These are phyloP conservation scores for Zoysia pacifica DNA, from an alignment of 176 grass and related monocot genomes.

Conservation along the genomic window DNA sequence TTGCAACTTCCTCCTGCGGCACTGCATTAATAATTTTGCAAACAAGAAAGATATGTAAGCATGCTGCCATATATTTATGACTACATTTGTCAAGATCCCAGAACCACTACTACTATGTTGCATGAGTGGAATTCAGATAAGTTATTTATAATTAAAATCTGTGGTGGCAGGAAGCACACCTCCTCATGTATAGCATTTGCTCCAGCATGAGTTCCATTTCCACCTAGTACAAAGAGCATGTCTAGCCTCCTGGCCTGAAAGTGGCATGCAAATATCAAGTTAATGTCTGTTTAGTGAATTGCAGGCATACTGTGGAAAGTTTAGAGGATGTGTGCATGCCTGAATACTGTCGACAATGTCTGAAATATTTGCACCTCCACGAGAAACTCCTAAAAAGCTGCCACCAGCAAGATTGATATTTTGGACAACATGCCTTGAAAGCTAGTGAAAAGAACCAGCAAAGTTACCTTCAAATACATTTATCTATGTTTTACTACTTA, in stretches of 20 bases:
- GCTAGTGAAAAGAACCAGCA: conserved; percentile 43
- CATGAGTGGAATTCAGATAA: conserved; percentile 10
- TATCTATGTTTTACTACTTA: conserved; percentile 8
- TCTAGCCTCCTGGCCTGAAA: conserved; percentile 84
- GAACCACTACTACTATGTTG: background rate
- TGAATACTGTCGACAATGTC: conserved; percentile 96
- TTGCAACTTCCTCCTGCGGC: conserved; percentile 85
- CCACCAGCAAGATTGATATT: conserved; percentile 99
- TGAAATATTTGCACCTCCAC: conserved; percentile 66
- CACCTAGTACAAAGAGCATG: conserved; percentile 95
- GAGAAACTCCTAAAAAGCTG: conserved; percentile 92
- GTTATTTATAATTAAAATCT: conserved; percentile 15
- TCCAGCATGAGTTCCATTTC: conserved; percentile 97
- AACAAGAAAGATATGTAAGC: conserved; percentile 13
- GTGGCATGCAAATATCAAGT: conserved; percentile 30
- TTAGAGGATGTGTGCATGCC: conserved; percentile 49
- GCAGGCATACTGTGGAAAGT: conserved; percentile 14
- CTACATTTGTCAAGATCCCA: background rate
- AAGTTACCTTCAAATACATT: conserved; percentile 8
- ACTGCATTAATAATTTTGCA: conserved; percentile 49
- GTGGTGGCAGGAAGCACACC: conserved; percentile 41
- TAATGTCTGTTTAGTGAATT: background rate
- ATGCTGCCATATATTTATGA: conserved; percentile 15
- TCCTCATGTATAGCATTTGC: conserved; percentile 93
- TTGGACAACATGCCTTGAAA: conserved; percentile 82